These are phyloP conservation scores for Angomonas deanei DNA, from an alignment of 208 protist genomes.

Conservation along the genomic window DNA sequence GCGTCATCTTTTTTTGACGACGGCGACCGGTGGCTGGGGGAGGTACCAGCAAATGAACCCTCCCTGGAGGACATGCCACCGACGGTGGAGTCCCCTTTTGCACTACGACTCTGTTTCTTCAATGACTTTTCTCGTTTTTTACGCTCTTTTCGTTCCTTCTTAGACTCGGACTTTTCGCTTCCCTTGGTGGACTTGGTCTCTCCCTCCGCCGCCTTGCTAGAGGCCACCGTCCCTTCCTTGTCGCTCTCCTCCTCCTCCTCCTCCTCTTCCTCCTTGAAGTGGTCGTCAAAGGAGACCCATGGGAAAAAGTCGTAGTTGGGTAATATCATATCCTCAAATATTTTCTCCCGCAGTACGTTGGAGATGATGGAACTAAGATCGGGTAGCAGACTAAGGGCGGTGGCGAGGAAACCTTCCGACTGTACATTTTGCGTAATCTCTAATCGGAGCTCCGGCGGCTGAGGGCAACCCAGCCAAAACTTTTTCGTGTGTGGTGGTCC, in stretches of 20 bases:
- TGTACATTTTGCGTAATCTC: conserved; percentile 75
- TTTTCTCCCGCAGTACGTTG: conserved; percentile 55
- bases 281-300: conserved; percentile 35
- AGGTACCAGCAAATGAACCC: neutral
- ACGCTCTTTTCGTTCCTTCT: neutral
- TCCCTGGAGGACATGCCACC: neutral
- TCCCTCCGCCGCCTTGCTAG: neutral
- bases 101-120: neutral
- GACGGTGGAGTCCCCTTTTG: too few relatives aligned
- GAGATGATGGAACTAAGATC: conserved; percentile 66
- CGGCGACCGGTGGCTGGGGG: too few relatives aligned
- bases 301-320: conserved; percentile 81
- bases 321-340: conserved; percentile 83
- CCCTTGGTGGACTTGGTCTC: neutral
- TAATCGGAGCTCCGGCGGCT: conserved; percentile 58
- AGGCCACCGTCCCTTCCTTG: neutral
- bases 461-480: conserved; percentile 62
- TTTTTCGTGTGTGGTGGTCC: conserved; percentile 70
- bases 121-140: conserved; percentile 5
- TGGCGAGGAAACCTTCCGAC: conserved; percentile 63
- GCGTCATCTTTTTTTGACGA: neutral
- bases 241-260: conserved; percentile 3
- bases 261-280: conserved; percentile 4
- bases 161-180: neutral
- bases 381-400: conserved; percentile 56